Evolutionary conservation across 495 filamentous ascomycete genomes (phyloP).

Genomic region (Penicillium atrosanguineum): DNA sequence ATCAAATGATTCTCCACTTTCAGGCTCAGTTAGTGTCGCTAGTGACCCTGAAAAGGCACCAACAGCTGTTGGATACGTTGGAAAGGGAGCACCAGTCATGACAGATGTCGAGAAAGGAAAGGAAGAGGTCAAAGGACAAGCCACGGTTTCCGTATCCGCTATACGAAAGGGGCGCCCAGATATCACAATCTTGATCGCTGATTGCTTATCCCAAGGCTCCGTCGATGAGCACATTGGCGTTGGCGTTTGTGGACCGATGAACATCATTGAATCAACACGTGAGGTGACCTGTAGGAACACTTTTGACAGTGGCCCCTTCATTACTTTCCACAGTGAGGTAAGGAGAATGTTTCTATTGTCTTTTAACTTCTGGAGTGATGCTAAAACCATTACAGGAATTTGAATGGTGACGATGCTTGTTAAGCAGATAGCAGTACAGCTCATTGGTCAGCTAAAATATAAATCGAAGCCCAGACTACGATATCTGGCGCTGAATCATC

Average conservation of each 20-base stretch:
- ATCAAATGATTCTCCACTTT: background rate
- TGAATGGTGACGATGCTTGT: background rate
- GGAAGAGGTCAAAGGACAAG: background rate
- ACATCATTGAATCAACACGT: conserved; percentile 6
- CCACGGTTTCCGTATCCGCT: background rate
- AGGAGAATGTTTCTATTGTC: background rate
- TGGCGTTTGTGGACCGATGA: conserved; percentile 14
- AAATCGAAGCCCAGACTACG: background rate
- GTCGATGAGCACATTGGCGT: conserved; percentile 6
- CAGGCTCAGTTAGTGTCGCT: background rate
- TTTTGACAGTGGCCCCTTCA: conserved; percentile 12
- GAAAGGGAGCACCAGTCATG: background rate
- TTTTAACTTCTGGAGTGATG: background rate
- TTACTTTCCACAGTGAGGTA: conserved; percentile 17
- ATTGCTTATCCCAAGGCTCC: background rate
- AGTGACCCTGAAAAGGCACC: conserved; percentile 2
- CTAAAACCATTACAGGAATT: background rate
- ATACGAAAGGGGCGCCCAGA: conserved; percentile 9
- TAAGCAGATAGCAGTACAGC: background rate
- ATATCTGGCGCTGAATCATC: background rate
- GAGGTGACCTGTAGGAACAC: background rate
- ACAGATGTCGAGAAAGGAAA: conserved; percentile 8
- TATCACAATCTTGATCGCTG: conserved; percentile 1
- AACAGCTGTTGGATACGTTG: background rate
- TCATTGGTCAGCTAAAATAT: too few relatives aligned